A percentile compares a stretch with the other conserved stretches of the same genome.
Evolutionary conservation across 352 stramenopile genomes (phyloP).

Genomic region (Pythium sp.): DNA sequence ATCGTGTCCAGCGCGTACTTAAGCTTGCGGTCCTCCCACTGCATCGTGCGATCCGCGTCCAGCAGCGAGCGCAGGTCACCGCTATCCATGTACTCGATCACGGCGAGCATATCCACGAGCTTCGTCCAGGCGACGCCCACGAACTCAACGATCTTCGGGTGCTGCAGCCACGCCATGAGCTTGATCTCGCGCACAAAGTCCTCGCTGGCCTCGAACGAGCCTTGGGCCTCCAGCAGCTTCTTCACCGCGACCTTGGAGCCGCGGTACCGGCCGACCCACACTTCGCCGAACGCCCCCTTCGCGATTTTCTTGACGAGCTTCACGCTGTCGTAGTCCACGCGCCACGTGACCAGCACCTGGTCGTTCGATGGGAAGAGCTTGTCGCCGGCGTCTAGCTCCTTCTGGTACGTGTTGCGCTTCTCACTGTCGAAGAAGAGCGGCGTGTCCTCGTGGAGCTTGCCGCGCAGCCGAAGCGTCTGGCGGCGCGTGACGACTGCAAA

Average conservation of each 20-base stretch:
- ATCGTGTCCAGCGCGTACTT: slow-evolving; percentile 60
- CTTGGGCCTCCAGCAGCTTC: slow-evolving; percentile 41
- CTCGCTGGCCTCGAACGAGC: slow-evolving; percentile 50
- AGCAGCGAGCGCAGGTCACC: slow-evolving; percentile 60
- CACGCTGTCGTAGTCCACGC: slow-evolving; percentile 66
- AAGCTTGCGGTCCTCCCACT: slow-evolving; percentile 40
- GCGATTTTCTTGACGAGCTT: slow-evolving; percentile 61
- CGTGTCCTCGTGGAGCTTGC: slow-evolving; percentile 66
- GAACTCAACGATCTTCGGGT: slow-evolving; percentile 66
- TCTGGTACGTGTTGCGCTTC: slow-evolving; percentile 52
- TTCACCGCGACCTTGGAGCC: slow-evolving; percentile 60
- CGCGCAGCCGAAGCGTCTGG: slow-evolving; percentile 34
- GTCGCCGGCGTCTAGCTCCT: slow-evolving; percentile 54
- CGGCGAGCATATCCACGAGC: slow-evolving; percentile 60
- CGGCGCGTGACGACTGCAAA: slow-evolving; percentile 42
- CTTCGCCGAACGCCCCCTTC: slow-evolving; percentile 67
- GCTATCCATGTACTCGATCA: slow-evolving; percentile 71
- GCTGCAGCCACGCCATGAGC: slow-evolving; percentile 66
- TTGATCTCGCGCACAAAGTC: slow-evolving; percentile 70
- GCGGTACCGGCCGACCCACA: slow-evolving; percentile 69
- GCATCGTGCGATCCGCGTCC: slow-evolving; percentile 28
- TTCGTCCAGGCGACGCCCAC: slow-evolving; percentile 75
- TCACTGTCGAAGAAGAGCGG: slow-evolving; percentile 72
- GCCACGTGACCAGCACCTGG: slow-evolving; percentile 67
- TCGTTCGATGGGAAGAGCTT: slow-evolving; percentile 71